Conservation (phyloP, 1,284 basidiomycete species). For the Stygiomarasmius scandens region DNA sequence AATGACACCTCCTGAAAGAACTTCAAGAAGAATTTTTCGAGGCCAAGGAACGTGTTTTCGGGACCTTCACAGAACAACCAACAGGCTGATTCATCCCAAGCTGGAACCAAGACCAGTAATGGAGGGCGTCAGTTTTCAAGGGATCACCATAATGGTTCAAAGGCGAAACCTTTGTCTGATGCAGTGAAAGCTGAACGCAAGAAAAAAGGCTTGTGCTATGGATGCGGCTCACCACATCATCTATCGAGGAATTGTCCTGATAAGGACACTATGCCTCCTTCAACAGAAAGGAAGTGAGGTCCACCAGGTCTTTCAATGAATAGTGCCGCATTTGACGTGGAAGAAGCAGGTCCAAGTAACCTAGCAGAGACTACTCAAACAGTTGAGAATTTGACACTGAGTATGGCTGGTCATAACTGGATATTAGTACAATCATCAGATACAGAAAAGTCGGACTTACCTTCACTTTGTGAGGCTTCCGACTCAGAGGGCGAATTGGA, state of each 20-base stretch:
- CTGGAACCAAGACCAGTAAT: neutral
- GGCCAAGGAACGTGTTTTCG: neutral
- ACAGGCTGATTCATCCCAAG: neutral
- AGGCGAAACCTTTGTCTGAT: neutral
- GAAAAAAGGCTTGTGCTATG: conserved; percentile 1
- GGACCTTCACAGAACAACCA: neutral
- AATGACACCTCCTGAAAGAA: too few species aligned
- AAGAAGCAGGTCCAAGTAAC: neutral
- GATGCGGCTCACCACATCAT: conserved; percentile 2
- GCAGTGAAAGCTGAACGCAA: neutral
- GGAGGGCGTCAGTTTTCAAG: neutral
- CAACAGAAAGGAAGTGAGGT: neutral
- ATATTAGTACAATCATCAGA: too few species aligned
- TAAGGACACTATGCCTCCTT: conserved; percentile 1
- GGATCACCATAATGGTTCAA: neutral
- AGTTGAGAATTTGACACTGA: neutral
- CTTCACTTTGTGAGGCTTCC: neutral
- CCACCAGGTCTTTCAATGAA: conserved; percentile 5
- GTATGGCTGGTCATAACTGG: neutral
- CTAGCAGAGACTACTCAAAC: neutral
- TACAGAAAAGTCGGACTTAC: too few species aligned
- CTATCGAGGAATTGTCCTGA: conserved; percentile 10
- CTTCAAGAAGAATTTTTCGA: neutral
- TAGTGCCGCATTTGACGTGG: neutral
- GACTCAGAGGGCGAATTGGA: conserved; percentile 1